Percentiles rank a stretch among this genome's conserved stretches.
Evolutionary conservation across 495 filamentous ascomycete species (phyloP).

Genomic region (Penicillium parvum): DNA sequence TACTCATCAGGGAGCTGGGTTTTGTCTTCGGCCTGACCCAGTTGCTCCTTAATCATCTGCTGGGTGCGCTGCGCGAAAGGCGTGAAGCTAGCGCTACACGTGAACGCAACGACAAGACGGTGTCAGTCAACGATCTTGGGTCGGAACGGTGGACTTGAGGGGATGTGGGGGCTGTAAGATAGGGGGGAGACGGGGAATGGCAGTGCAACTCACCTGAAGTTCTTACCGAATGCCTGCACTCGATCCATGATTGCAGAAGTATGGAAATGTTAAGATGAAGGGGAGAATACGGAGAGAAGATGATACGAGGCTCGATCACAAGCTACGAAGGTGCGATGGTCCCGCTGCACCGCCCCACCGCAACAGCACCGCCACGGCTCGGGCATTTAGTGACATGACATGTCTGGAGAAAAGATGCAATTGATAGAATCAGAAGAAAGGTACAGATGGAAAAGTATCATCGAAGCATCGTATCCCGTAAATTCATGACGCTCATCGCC

Average conservation of each 20-base stretch:
- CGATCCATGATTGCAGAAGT: slow-evolving; percentile 59
- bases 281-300: slow-evolving; percentile 2
- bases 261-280: slow-evolving; percentile 2
- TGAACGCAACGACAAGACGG: slow-evolving; percentile 19
- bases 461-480: slow-evolving; percentile 3
- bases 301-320: slow-evolving; percentile 13
- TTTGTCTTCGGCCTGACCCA: slow-evolving; percentile 94
- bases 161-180: neutral
- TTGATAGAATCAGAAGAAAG: slow-evolving; percentile 3
- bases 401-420: neutral
- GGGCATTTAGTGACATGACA: slow-evolving; percentile 1
- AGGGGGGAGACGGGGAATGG: slow-evolving; percentile 6
- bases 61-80: slow-evolving; percentile 91
- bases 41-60: slow-evolving; percentile 94
- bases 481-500: slow-evolving; percentile 12
- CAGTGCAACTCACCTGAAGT: slow-evolving; percentile 56
- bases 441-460: slow-evolving; percentile 1
- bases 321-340: slow-evolving; percentile 15
- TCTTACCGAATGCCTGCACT: slow-evolving; percentile 71
- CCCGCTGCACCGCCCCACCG: slow-evolving; percentile 25
- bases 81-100: slow-evolving; percentile 62
- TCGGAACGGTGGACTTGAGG: slow-evolving; percentile 6
- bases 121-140: slow-evolving; percentile 24
- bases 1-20: slow-evolving; percentile 97
- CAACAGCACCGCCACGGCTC: slow-evolving; percentile 29